phyloP scores from a whole-genome alignment of 2,329 filamentous ascomycete genomes.

The Ophiostoma ulmi region DNA sequence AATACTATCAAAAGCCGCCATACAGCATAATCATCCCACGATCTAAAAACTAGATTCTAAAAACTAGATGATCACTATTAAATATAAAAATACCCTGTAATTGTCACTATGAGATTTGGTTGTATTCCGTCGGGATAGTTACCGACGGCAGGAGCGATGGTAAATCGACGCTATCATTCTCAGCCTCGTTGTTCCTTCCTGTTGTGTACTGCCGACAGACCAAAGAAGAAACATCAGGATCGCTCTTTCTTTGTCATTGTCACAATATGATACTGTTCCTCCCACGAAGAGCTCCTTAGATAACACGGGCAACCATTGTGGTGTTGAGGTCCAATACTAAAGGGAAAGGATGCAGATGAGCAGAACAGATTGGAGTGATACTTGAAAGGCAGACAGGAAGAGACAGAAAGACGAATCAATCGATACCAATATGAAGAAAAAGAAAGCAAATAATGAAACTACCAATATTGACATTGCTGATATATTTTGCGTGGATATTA shows the following conservation, averaged over 20 bases:
- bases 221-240: neutral
- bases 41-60: neutral
- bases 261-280: neutral
- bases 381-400: neutral
- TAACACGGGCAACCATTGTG: too few species aligned
- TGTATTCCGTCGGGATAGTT: neutral
- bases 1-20: too few species aligned
- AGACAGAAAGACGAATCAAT: neutral
- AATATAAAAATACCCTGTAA: neutral
- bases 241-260: neutral
- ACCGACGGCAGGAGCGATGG: neutral
- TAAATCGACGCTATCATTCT: neutral
- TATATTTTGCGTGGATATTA: neutral
- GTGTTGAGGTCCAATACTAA: too few species aligned
- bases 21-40: too few species aligned
- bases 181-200: conserved; percentile 4
- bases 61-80: neutral
- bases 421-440: neutral
- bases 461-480: neutral
- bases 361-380: neutral
- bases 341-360: neutral
- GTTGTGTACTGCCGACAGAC: neutral
- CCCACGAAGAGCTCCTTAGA: neutral
- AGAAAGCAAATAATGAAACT: neutral
- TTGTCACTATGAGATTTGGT: neutral